Evolutionary conservation across 768 basidiomycete genomes (phyloP).

Genomic region (Tulasnella sp.): DNA sequence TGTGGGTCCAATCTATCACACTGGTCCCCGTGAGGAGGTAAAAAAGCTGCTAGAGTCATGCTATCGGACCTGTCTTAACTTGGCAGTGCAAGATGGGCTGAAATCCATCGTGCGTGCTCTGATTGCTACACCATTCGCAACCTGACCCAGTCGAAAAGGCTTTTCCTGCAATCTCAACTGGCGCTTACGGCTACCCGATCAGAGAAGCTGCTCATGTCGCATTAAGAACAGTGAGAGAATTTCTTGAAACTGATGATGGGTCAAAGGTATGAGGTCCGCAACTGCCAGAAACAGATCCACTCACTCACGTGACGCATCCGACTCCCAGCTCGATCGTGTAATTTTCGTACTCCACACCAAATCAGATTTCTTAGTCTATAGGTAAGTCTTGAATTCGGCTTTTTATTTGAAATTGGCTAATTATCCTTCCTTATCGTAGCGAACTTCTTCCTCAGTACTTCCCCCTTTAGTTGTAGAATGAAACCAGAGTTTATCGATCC

Average conservation of each 20-base stretch:
- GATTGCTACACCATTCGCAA: neutral
- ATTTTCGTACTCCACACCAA: slow-evolving; percentile 65
- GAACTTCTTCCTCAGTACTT: neutral
- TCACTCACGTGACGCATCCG: neutral
- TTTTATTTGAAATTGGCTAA: neutral
- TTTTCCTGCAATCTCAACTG: slow-evolving; percentile 71
- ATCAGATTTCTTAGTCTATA: slow-evolving; percentile 48
- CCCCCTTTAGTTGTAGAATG: no score
- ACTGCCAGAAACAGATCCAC: slow-evolving; percentile 9
- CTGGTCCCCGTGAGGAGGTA: slow-evolving; percentile 33
- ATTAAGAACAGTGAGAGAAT: slow-evolving; percentile 41
- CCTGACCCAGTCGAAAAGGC: slow-evolving; percentile 34
- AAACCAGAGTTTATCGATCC: no score
- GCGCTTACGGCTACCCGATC: slow-evolving; percentile 66
- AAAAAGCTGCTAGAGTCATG: slow-evolving; percentile 46
- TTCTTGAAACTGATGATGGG: slow-evolving; percentile 41
- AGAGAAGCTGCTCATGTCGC: slow-evolving; percentile 53
- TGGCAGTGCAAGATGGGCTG: slow-evolving; percentile 47
- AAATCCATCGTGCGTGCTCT: slow-evolving; percentile 46
- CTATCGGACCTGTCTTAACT: slow-evolving; percentile 48
- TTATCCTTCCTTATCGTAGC: neutral
- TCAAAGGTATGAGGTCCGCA: slow-evolving; percentile 24
- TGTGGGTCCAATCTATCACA: slow-evolving; percentile 58
- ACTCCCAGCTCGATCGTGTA: slow-evolving; percentile 42
- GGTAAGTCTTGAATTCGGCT: slow-evolving; percentile 33